Evolutionary conservation across 805 yeast genomes (phyloP).

Genomic region (Wickerhamomyces mucosus): DNA sequence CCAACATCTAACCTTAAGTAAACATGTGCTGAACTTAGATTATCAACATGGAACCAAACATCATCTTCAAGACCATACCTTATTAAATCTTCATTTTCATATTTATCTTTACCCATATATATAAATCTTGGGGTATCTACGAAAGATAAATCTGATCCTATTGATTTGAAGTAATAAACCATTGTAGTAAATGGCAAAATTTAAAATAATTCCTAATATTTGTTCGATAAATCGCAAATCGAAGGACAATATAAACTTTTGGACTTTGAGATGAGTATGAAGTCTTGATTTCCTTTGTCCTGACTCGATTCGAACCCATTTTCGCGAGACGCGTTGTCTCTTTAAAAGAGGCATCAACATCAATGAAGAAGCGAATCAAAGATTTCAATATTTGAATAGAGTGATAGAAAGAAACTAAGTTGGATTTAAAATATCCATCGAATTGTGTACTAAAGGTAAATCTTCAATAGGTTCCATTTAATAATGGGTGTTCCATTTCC

Average conservation of each 20-base stretch:
- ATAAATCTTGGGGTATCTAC: conserved; percentile 26
- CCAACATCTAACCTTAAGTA: conserved; percentile 47
- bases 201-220: too few relatives aligned
- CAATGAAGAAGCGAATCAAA: too few relatives aligned
- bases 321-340: too few relatives aligned
- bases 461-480: background rate
- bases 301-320: too few relatives aligned
- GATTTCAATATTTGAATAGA: too few relatives aligned
- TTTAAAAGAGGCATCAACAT: too few relatives aligned
- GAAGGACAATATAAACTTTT: too few relatives aligned
- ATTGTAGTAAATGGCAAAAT: too few relatives aligned
- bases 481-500: conserved; percentile 31
- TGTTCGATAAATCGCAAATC: too few relatives aligned
- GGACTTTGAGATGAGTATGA: too few relatives aligned
- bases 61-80: conserved; percentile 57
- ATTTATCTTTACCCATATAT: conserved; percentile 68
- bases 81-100: conserved; percentile 55
- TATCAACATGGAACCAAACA: conserved; percentile 78
- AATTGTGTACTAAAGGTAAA: background rate
- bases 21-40: conserved; percentile 68
- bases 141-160: conserved; percentile 24
- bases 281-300: too few relatives aligned
- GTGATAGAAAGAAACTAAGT: too few relatives aligned
- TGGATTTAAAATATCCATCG: background rate
- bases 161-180: conserved; percentile 36